Evolutionary conservation across 345 rosid species (phyloP).

Genomic region (Pelargonium nanum): DNA sequence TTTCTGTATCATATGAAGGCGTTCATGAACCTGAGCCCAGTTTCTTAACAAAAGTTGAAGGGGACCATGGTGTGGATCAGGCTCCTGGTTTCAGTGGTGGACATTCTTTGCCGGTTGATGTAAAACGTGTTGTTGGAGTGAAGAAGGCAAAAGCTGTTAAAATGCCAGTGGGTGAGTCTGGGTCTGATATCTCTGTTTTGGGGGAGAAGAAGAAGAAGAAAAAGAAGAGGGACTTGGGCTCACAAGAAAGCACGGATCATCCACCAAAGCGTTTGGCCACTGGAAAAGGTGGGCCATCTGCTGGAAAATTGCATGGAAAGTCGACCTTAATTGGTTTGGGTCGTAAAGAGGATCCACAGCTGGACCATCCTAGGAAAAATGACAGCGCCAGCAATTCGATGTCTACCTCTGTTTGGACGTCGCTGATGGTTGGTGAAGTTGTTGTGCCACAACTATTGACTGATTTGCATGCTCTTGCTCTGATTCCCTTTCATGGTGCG

Average conservation of each 20-base stretch:
- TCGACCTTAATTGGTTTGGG: slow-evolving; percentile 23
- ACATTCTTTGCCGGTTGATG: slow-evolving; percentile 25
- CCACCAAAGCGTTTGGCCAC: slow-evolving; percentile 32
- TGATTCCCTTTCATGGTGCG: slow-evolving; percentile 54
- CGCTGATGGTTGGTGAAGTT: slow-evolving; percentile 18
- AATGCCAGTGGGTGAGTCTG: slow-evolving; percentile 33
- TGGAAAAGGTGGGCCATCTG: slow-evolving; percentile 31
- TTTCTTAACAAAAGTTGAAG: slow-evolving; percentile 22
- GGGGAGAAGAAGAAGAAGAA: slow-evolving; percentile 39
- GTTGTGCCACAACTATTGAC: slow-evolving; percentile 47
- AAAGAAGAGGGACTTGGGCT: slow-evolving; percentile 44
- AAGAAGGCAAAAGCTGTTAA: slow-evolving; percentile 48
- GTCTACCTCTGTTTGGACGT: slow-evolving; percentile 14
- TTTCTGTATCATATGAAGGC: slow-evolving; percentile 23
- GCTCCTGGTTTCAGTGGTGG: slow-evolving; percentile 17
- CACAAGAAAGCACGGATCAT: slow-evolving; percentile 29
- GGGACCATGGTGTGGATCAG: slow-evolving; percentile 22
- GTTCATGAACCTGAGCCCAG: slow-evolving; percentile 25
- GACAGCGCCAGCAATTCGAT: slow-evolving; percentile 14
- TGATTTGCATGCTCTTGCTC: slow-evolving; percentile 67
- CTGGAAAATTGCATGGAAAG: slow-evolving; percentile 21
- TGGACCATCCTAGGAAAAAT: slow-evolving; percentile 32
- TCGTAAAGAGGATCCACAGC: slow-evolving; percentile 19
- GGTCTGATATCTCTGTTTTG: slow-evolving; percentile 25
- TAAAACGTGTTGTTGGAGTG: slow-evolving; percentile 30